phyloP scores from a whole-genome alignment of 495 filamentous ascomycete genomes.

The Trichodelitschia bisporula region DNA sequence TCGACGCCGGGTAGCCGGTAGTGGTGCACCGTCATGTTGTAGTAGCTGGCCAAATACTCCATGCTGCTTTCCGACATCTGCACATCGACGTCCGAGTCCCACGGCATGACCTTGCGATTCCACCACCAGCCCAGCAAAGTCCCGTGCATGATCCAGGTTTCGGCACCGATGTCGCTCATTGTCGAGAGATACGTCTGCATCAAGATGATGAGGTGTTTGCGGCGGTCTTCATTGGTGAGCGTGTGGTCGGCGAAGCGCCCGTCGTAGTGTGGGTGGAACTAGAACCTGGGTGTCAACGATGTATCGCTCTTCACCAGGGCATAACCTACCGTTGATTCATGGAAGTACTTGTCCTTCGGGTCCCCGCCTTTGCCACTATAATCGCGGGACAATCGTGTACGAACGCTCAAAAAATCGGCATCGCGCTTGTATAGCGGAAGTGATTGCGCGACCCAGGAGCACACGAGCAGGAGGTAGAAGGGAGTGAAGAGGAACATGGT shows the following conservation, averaged over 20 bases:
- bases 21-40: slow-evolving; percentile 37
- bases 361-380: slow-evolving; percentile 6
- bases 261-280: slow-evolving; percentile 16
- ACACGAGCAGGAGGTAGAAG: too few relatives aligned
- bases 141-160: slow-evolving; percentile 42
- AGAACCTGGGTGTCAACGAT: slow-evolving; percentile 1
- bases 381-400: background rate
- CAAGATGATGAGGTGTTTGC: slow-evolving; percentile 21
- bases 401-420: background rate
- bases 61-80: slow-evolving; percentile 31
- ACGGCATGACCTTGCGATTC: slow-evolving; percentile 37
- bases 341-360: slow-evolving; percentile 11
- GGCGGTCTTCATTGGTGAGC: slow-evolving; percentile 7
- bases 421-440: too few relatives aligned
- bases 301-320: background rate
- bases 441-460: too few relatives aligned
- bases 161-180: slow-evolving; percentile 28
- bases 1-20: slow-evolving; percentile 19
- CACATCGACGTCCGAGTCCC: slow-evolving; percentile 37
- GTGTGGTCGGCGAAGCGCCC: slow-evolving; percentile 12
- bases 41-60: slow-evolving; percentile 28
- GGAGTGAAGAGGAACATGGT: too few relatives aligned
- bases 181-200: slow-evolving; percentile 29
- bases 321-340: slow-evolving; percentile 9
- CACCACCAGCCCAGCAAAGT: slow-evolving; percentile 37